These are phyloP conservation scores for Ogataea hybrid DNA, from an alignment of 1,139 yeast species.

Conservation along the genomic window DNA sequence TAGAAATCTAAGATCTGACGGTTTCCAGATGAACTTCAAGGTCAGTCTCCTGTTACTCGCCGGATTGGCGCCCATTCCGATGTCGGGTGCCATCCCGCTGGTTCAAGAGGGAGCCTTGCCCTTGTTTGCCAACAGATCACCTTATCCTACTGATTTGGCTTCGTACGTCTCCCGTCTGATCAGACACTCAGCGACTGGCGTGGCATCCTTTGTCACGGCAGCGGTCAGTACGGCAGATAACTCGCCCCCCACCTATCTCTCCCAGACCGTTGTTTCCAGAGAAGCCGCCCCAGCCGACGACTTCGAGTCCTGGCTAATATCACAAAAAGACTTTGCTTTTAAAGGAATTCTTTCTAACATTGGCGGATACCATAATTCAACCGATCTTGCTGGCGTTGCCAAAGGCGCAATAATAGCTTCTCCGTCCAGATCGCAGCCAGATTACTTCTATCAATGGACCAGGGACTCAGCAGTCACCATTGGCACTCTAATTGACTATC, in stretches of 20 bases:
- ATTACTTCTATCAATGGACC: conserved; percentile 88
- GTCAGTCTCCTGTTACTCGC: conserved; percentile 2
- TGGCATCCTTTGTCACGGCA: conserved; percentile 7
- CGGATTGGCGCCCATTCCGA: conserved; percentile 2
- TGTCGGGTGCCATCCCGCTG: conserved; percentile 11
- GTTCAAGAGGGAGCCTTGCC: conserved; percentile 5
- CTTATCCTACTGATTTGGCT: background rate
- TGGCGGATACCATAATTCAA: conserved; percentile 45
- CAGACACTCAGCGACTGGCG: conserved; percentile 13
- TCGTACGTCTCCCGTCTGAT: conserved; percentile 11
- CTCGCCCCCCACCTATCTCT: conserved; percentile 6
- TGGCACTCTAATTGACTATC: conserved; percentile 56
- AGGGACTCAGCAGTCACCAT: conserved; percentile 88
- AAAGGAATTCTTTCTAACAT: conserved; percentile 58
- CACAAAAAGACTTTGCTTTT: conserved; percentile 52
- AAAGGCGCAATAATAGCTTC: conserved; percentile 83
- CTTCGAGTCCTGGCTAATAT: conserved; percentile 56
- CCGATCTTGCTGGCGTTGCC: conserved; percentile 40
- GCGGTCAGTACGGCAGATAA: conserved; percentile 1
- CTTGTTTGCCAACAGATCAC: background rate
- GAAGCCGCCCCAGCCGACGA: conserved; percentile 31
- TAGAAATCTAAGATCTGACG: background rate
- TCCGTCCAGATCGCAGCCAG: conserved; percentile 65
- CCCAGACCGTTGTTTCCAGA: conserved; percentile 19
- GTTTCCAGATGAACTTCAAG: conserved; percentile 7